A percentile compares a stretch with the other conserved stretches of the same genome.
phyloP scores from a whole-genome alignment of 2,329 filamentous ascomycete genomes.

The Penicillium hordei region DNA sequence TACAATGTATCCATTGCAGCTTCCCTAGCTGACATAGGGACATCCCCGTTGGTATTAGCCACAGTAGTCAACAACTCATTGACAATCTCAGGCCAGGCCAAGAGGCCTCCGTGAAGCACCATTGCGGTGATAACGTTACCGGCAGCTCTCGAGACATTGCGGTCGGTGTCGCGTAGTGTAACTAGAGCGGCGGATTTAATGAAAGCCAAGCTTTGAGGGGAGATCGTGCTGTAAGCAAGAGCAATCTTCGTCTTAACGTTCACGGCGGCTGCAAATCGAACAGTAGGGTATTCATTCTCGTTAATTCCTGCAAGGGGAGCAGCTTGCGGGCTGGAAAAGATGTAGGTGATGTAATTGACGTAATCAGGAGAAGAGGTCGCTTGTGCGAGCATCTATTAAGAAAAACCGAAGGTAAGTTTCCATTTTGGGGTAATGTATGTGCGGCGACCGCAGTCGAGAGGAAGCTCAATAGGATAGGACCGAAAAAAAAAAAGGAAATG shows the following conservation, averaged over 20 bases:
- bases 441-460: slow-evolving; percentile 3
- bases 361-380: slow-evolving; percentile 87
- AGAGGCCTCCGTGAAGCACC: slow-evolving; percentile 76
- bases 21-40: slow-evolving; percentile 74
- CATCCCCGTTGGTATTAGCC: slow-evolving; percentile 67
- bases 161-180: slow-evolving; percentile 76
- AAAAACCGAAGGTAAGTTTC: slow-evolving; percentile 17
- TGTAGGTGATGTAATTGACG: slow-evolving; percentile 93
- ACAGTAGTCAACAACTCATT: slow-evolving; percentile 78
- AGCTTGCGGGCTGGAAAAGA: slow-evolving; percentile 71
- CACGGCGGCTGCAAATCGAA: slow-evolving; percentile 83
- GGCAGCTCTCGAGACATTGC: slow-evolving; percentile 82
- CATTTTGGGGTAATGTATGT: not conserved
- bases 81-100: slow-evolving; percentile 88
- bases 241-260: slow-evolving; percentile 95
- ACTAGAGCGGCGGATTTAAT: slow-evolving; percentile 77
- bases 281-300: slow-evolving; percentile 65
- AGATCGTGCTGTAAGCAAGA: slow-evolving; percentile 70
- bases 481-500: slow-evolving; percentile 13
- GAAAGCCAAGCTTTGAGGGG: slow-evolving; percentile 69
- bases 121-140: slow-evolving; percentile 94
- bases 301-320: slow-evolving; percentile 58
- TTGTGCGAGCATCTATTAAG: slow-evolving; percentile 79
- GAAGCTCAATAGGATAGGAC: slow-evolving; percentile 8
- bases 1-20: slow-evolving; percentile 88